These are phyloP conservation scores for Starmerella kuoi DNA, from an alignment of 805 yeast genomes.

Conservation along the genomic window DNA sequence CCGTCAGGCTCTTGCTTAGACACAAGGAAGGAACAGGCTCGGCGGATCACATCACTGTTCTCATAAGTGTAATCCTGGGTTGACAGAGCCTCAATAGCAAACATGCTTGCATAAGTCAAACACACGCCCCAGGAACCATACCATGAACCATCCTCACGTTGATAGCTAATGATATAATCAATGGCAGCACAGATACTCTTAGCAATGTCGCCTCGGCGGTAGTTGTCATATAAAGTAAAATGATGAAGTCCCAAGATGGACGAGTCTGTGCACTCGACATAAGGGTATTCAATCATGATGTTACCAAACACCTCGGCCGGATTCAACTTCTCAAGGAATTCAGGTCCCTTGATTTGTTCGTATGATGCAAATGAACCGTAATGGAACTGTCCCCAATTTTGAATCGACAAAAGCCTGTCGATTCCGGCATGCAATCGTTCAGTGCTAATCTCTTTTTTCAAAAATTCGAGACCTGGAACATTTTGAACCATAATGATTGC, in stretches of 20 bases:
- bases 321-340: constrained; percentile 61
- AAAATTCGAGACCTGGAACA: constrained; percentile 40
- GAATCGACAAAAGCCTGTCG: constrained; percentile 63
- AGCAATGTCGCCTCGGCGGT: constrained; percentile 53
- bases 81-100: constrained; percentile 84
- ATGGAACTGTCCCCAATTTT: constrained; percentile 66
- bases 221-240: constrained; percentile 53
- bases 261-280: constrained; percentile 96
- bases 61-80: constrained; percentile 53
- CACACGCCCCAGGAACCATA: constrained; percentile 99
- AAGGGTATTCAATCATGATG: constrained; percentile 97
- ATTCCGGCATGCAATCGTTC: constrained; percentile 52
- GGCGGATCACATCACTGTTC: constrained; percentile 48
- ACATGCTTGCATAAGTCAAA: constrained; percentile 92
- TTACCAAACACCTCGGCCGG: constrained; percentile 98
- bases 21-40: constrained; percentile 77
- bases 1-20: constrained; percentile 73
- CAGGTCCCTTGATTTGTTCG: constrained; percentile 73
- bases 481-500: constrained; percentile 86
- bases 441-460: constrained; percentile 42
- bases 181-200: constrained; percentile 65
- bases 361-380: constrained; percentile 89
- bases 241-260: constrained; percentile 78
- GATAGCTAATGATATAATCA: constrained; percentile 54
- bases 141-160: constrained; percentile 83